Percentiles rank a stretch among this genome's conserved stretches.
Conservation (phyloP, 768 basidiomycete species). For the Suillus subaureus region DNA sequence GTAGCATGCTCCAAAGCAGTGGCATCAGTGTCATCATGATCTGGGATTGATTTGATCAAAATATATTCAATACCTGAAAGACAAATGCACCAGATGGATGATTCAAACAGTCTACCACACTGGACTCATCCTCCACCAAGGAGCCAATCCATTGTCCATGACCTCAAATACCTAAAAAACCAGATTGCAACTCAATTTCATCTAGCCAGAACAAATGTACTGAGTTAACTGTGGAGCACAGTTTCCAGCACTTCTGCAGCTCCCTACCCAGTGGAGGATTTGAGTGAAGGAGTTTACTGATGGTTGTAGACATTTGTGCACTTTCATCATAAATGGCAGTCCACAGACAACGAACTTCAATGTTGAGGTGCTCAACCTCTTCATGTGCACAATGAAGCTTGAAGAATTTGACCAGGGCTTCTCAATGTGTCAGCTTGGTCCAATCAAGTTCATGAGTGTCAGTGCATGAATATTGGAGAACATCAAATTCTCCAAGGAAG, state of each 20-base stretch:
- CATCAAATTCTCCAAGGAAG: constrained; percentile 11
- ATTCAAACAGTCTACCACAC: too few relatives aligned
- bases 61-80: too few relatives aligned
- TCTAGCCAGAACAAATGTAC: constrained; percentile 12
- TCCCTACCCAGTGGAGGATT: constrained; percentile 7
- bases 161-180: not conserved
- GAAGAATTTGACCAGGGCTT: constrained; percentile 25
- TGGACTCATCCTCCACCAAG: too few relatives aligned
- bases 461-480: not conserved
- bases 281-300: not conserved
- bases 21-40: too few relatives aligned
- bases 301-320: not conserved
- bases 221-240: not conserved
- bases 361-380: constrained; percentile 26
- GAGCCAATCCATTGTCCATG: too few relatives aligned
- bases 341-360: constrained; percentile 27
- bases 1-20: too few relatives aligned
- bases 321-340: too few relatives aligned
- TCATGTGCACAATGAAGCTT: constrained; percentile 27
- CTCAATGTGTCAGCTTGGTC: constrained; percentile 2
- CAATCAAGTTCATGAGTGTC: too few relatives aligned
- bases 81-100: too few relatives aligned
- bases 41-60: too few relatives aligned
- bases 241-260: constrained; percentile 4
- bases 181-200: not conserved